phyloP scores from a whole-genome alignment of 305 asterid genomes.

The Euphrasia arctica region DNA sequence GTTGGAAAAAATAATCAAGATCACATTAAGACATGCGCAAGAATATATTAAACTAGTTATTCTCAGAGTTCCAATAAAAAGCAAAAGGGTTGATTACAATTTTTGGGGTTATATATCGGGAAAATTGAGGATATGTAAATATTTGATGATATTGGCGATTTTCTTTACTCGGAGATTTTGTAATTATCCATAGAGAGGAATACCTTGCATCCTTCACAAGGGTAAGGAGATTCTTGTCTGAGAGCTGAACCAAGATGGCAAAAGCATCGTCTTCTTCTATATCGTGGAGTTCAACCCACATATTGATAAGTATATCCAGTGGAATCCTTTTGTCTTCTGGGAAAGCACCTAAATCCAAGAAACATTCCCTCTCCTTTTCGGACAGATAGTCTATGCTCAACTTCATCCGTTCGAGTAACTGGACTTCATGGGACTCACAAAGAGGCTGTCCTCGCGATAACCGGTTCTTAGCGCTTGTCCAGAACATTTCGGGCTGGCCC shows the following conservation, averaged over 20 bases:
- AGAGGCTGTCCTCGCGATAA: conserved; percentile 67
- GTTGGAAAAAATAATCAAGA: conserved; percentile 15
- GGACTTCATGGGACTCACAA: conserved; percentile 78
- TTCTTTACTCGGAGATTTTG: too few species aligned
- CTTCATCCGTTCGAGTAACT: conserved; percentile 76
- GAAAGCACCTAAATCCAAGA: conserved; percentile 81
- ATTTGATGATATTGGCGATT: too few species aligned
- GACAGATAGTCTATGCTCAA: conserved; percentile 72
- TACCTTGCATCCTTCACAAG: conserved; percentile 82
- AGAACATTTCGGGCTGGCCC: conserved; percentile 80
- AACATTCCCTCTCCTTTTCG: conserved; percentile 68
- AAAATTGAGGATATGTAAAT: too few species aligned
- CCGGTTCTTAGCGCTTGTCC: conserved; percentile 76
- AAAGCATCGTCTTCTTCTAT: conserved; percentile 82
- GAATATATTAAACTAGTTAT: background rate
- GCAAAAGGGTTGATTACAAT: background rate
- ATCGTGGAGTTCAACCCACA: conserved; percentile 93
- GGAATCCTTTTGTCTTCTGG: conserved; percentile 92
- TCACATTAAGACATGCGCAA: background rate
- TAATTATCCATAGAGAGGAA: background rate
- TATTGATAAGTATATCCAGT: conserved; percentile 77
- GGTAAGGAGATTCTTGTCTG: conserved; percentile 77
- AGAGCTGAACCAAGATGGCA: conserved; percentile 76
- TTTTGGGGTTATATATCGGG: too few species aligned
- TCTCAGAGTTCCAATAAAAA: too few species aligned